A percentile compares a stretch with the other conserved stretches of the same genome.
Evolutionary conservation across 352 stramenopile genomes (phyloP).

Genomic region (Pythium phragmitis): DNA sequence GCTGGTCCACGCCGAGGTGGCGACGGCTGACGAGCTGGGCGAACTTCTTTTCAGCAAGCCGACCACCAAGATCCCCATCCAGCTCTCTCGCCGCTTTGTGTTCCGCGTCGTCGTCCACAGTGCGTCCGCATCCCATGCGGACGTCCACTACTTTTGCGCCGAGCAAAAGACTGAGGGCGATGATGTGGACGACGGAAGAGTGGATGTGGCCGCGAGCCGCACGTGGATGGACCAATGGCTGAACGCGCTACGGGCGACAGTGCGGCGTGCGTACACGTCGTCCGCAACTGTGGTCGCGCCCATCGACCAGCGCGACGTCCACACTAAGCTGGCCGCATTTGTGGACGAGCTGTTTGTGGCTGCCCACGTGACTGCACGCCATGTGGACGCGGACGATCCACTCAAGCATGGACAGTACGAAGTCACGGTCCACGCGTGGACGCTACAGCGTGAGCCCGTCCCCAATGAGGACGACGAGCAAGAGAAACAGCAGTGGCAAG

Average conservation of each 20-base stretch:
- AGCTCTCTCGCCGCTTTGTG: slow-evolving; percentile 68
- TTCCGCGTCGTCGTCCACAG: slow-evolving; percentile 42
- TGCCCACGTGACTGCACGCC: slow-evolving; percentile 36
- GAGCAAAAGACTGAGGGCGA: slow-evolving; percentile 19
- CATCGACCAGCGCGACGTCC: slow-evolving; percentile 40
- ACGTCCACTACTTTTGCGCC: slow-evolving; percentile 56
- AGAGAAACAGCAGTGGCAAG: slow-evolving; percentile 38
- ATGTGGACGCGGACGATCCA: slow-evolving; percentile 25
- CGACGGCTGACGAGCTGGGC: slow-evolving; percentile 55
- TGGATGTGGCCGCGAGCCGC: slow-evolving; percentile 38
- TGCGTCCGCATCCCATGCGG: neutral
- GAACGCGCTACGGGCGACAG: slow-evolving; percentile 31
- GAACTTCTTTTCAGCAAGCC: slow-evolving; percentile 33
- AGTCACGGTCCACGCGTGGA: slow-evolving; percentile 56
- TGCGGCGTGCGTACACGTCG: slow-evolving; percentile 3
- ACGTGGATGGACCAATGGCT: slow-evolving; percentile 53
- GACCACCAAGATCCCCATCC: slow-evolving; percentile 31
- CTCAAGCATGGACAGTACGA: slow-evolving; percentile 39
- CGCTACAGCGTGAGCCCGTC: slow-evolving; percentile 55
- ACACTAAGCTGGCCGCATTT: slow-evolving; percentile 39
- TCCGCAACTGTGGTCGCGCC: slow-evolving; percentile 2
- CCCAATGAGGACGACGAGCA: slow-evolving; percentile 18
- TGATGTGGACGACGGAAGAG: slow-evolving; percentile 8
- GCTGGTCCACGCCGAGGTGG: slow-evolving; percentile 42
- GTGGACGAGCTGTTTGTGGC: slow-evolving; percentile 56